Evolutionary conservation across 805 yeast species (phyloP).

Genomic region (Alloascoidea africana): DNA sequence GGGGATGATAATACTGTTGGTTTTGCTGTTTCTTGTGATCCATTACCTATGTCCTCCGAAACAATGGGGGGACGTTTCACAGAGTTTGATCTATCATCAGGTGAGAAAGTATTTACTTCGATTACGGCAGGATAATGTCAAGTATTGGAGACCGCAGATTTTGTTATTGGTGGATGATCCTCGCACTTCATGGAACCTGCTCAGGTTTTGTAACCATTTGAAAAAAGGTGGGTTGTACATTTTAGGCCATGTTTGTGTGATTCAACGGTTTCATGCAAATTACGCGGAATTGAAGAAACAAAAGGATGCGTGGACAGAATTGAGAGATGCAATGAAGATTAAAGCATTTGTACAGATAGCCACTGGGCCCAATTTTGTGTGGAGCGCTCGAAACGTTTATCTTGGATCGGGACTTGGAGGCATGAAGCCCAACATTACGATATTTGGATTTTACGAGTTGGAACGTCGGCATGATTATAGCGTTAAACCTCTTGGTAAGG

Average conservation of each 20-base stretch:
- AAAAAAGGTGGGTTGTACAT: constrained; percentile 93
- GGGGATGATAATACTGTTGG: constrained; percentile 48
- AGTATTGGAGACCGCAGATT: constrained; percentile 97
- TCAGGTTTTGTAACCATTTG: constrained; percentile 83
- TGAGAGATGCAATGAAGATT: constrained; percentile 61
- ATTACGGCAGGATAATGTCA: constrained; percentile 81
- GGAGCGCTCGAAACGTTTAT: constrained; percentile 92
- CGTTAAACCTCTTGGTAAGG: constrained; percentile 2
- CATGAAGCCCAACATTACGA: constrained; percentile 93
- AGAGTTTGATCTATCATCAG: constrained; percentile 87
- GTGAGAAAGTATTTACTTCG: constrained; percentile 81
- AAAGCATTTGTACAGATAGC: constrained; percentile 94
- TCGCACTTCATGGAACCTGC: constrained; percentile 79
- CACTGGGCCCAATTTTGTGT: constrained; percentile 70
- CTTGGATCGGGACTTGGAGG: constrained; percentile 97
- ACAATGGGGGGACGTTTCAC: constrained; percentile 98
- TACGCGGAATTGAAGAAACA: constrained; percentile 59
- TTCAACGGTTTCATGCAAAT: constrained; percentile 44
- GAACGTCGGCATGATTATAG: constrained; percentile 13
- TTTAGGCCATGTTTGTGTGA: constrained; percentile 78
- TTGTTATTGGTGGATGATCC: constrained; percentile 83
- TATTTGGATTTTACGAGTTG: constrained; percentile 76
- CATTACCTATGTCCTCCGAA: constrained; percentile 91
- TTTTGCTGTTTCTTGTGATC: constrained; percentile 56
- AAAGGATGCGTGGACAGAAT: constrained; percentile 66